A percentile compares a stretch with the other conserved stretches of the same genome.
These are phyloP conservation scores for Aspergillus japonicus DNA, from an alignment of 2,329 filamentous ascomycete genomes.

Conservation along the genomic window DNA sequence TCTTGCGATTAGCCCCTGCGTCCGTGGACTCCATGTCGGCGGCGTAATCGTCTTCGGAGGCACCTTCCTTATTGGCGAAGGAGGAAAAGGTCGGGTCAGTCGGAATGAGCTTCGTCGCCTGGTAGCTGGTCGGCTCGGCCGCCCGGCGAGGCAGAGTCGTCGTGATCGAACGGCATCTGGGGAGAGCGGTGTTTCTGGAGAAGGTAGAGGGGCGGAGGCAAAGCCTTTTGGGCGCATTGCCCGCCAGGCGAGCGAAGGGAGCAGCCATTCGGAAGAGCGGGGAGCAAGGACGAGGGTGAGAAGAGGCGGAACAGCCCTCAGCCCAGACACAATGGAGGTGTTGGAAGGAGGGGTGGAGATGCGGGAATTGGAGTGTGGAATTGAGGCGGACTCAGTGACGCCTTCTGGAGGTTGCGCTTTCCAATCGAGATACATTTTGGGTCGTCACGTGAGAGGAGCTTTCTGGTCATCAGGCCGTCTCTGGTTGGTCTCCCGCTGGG, in stretches of 20 bases:
- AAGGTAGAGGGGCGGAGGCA: conserved; percentile 54
- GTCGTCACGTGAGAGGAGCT: conserved; percentile 34
- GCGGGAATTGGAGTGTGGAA: conserved; percentile 31
- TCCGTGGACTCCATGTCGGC: conserved; percentile 49
- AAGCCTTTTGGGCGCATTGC: conserved; percentile 59
- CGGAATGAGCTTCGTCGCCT: conserved; percentile 56
- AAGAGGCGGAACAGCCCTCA: conserved; percentile 32
- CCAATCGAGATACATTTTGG: conserved; percentile 32
- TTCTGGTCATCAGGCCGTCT: conserved; percentile 35
- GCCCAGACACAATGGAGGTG: conserved; percentile 36
- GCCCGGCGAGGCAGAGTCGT: conserved; percentile 55
- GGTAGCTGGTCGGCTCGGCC: conserved; percentile 50
- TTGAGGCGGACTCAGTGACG: conserved; percentile 27
- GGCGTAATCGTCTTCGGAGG: conserved; percentile 41
- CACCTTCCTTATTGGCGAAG: conserved; percentile 43
- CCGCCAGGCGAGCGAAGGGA: conserved; percentile 59
- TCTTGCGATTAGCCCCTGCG: conserved; percentile 65
- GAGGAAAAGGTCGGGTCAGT: conserved; percentile 57
- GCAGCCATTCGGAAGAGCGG: conserved; percentile 54
- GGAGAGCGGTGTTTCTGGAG: conserved; percentile 41
- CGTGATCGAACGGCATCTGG: conserved; percentile 55
- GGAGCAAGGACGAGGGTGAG: conserved; percentile 17
- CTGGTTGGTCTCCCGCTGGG: conserved; percentile 29
- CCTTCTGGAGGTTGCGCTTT: conserved; percentile 30
- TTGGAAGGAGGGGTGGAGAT: conserved; percentile 32